These are phyloP conservation scores for Aspergillus fischeri DNA, from an alignment of 2,329 filamentous ascomycete genomes.

Conservation along the genomic window DNA sequence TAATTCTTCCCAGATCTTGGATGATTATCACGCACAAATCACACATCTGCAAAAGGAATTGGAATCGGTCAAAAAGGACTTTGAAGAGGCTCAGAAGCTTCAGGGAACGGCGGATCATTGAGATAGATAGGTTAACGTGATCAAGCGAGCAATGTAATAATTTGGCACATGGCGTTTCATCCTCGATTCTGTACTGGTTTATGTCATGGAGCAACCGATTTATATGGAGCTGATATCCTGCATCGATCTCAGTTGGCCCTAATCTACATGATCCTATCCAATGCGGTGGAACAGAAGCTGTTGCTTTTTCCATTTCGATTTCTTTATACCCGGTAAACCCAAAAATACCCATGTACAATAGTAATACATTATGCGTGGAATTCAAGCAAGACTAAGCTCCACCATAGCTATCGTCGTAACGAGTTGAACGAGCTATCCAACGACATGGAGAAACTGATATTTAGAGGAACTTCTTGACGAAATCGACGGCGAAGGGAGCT, in stretches of 20 bases:
- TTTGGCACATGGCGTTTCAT: not conserved
- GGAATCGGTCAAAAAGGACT: conserved; percentile 56
- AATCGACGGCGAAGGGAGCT: conserved; percentile 50
- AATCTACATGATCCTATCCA: not conserved
- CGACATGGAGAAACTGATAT: conserved; percentile 6
- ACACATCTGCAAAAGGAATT: conserved; percentile 60
- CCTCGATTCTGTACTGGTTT: not conserved
- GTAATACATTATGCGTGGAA: conserved; percentile 31
- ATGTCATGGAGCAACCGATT: conserved; percentile 7
- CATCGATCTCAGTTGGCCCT: not conserved
- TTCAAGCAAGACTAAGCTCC: conserved; percentile 1
- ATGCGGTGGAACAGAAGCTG: not conserved
- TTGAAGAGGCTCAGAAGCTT: conserved; percentile 50
- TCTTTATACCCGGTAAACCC: conserved; percentile 17
- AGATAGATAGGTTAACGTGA: not conserved
- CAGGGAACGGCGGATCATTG: conserved; percentile 19
- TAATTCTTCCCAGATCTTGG: conserved; percentile 41
- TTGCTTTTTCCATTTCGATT: not conserved
- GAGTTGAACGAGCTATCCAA: conserved; percentile 2
- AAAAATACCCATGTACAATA: conserved; percentile 27
- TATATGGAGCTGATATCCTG: conserved; percentile 5
- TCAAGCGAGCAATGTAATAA: not conserved
- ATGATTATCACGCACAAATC: conserved; percentile 49
- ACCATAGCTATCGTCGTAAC: not conserved
- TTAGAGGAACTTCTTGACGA: conserved; percentile 46